Base-by-base conservation (phyloP, 345 rosid species). In the Trapa bicornis region DNA sequence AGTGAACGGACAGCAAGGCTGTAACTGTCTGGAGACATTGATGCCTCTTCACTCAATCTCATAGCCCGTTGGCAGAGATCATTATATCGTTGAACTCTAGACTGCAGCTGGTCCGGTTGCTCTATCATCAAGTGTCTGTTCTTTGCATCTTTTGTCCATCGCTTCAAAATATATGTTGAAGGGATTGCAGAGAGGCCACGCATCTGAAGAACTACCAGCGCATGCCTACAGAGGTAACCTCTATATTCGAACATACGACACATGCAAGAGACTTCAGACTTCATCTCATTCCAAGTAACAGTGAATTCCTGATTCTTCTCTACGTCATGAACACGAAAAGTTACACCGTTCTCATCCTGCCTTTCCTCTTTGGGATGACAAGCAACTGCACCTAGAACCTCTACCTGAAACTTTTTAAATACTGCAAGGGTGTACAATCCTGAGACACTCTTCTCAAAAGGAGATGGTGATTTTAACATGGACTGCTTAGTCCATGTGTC, bases 191-290 rank as follows among this genome's bases (percentile, higher is more conserved):
- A 62, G 16, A 83, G 65, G 37, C 80, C 83, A 39, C 76, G 74
- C 50, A 81, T 75, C 37, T 79, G 78, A 33, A 85, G 89, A 64
- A 85, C 89, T 71, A 76, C 82, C 70, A 82, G 45, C 10, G 86
- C 89, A 62, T 85, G 86, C 76, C 86, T 74, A 74, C 89, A 85
- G 43, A 85, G 60, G 61, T 80, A 82, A 37, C 86, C 86, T 75
- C 76, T 78, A 75, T 79, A 82, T 68, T 80, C 79, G 73, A 85
- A 80, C 79, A 85, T 72, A 68, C 89, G 77, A 78, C 89, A 85
- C 36, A 82, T 85, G 75, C 89, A 85, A 74, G 84, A 70, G 57
- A 85, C 76, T 69, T 80, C 82, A 53, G 70, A 37, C 38, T 62
- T 62, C 43, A 36, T 17, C 35, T 62, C 65, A 37, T 37, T 62